These are phyloP conservation scores for Petasospora rhodanensis DNA, from an alignment of 1,139 yeast genomes.

Conservation along the genomic window DNA sequence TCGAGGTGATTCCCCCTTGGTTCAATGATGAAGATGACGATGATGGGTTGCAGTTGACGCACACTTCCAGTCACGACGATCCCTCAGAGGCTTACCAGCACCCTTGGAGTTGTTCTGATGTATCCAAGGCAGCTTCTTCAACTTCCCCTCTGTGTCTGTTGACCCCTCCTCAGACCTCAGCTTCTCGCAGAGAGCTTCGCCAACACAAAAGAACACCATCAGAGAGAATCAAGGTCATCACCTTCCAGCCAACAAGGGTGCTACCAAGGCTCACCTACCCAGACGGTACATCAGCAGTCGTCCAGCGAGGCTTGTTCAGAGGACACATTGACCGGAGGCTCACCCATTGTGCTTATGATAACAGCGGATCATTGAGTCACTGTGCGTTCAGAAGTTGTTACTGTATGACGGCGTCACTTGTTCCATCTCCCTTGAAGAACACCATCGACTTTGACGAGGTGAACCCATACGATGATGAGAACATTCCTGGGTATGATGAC, in stretches of 20 bases:
- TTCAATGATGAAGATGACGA: too few relatives aligned
- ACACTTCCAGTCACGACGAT: too few relatives aligned
- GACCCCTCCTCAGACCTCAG: too few relatives aligned
- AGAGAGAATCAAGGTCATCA: background rate
- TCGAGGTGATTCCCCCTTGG: too few relatives aligned
- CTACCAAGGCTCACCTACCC: conserved; percentile 5
- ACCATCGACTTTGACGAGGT: background rate
- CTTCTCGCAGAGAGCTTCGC: too few relatives aligned
- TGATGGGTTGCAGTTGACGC: too few relatives aligned
- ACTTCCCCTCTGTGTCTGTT: too few relatives aligned
- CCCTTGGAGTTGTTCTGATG: too few relatives aligned
- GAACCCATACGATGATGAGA: conserved; percentile 2
- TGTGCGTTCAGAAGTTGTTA: conserved; percentile 16
- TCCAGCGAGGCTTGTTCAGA: conserved; percentile 22
- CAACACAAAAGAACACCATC: background rate
- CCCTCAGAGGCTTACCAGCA: too few relatives aligned
- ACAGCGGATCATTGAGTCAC: conserved; percentile 3
- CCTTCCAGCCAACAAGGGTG: background rate
- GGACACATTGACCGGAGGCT: conserved; percentile 22
- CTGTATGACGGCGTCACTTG: conserved; percentile 19
- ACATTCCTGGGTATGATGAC: background rate
- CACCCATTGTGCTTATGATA: conserved; percentile 14
- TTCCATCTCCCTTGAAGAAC: conserved; percentile 21
- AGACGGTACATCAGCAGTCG: conserved; percentile 12
- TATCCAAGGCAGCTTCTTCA: too few relatives aligned